phyloP scores from a whole-genome alignment of 352 stramenopile species.

The Pythium folliculosum region DNA sequence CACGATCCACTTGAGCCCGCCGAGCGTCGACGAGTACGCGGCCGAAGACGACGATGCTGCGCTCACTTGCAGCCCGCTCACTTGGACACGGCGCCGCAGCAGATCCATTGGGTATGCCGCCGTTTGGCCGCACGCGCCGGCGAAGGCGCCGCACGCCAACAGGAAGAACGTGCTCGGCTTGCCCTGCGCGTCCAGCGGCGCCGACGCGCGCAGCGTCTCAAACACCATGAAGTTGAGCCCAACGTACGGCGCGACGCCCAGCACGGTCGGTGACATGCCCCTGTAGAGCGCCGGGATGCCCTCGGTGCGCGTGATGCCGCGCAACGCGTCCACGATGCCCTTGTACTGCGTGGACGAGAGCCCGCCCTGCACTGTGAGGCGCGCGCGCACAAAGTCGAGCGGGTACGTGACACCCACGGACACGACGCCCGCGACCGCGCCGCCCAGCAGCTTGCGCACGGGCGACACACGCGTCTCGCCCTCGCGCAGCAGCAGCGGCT shows the following conservation, averaged over 20 bases:
- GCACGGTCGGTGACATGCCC: conserved; percentile 60
- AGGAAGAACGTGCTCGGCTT: conserved; percentile 59
- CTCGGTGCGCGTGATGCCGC: conserved; percentile 50
- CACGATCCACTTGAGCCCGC: conserved; percentile 50
- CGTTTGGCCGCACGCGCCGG: conserved; percentile 70
- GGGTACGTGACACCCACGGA: conserved; percentile 75
- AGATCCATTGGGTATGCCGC: conserved; percentile 78
- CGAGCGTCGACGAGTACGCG: conserved; percentile 55
- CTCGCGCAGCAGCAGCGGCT: conserved; percentile 47
- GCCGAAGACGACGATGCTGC: conserved; percentile 9
- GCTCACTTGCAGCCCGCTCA: conserved; percentile 46
- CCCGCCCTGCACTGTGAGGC: conserved; percentile 68
- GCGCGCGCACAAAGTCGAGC: conserved; percentile 71
- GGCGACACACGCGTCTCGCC: conserved; percentile 42
- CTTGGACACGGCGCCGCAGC: conserved; percentile 71
- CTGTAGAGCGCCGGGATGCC: conserved; percentile 61
- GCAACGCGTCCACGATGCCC: conserved; percentile 61
- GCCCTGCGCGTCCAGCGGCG: conserved; percentile 43
- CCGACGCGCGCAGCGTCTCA: conserved; percentile 52
- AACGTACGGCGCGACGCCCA: conserved; percentile 74
- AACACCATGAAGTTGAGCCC: conserved; percentile 82
- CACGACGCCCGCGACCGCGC: conserved; percentile 61
- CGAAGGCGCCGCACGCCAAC: conserved; percentile 58
- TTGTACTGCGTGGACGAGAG: conserved; percentile 63
- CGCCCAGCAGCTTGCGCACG: conserved; percentile 55